These are phyloP conservation scores for Erucastrum elatum DNA, from an alignment of 345 rosid species.

Conservation along the genomic window DNA sequence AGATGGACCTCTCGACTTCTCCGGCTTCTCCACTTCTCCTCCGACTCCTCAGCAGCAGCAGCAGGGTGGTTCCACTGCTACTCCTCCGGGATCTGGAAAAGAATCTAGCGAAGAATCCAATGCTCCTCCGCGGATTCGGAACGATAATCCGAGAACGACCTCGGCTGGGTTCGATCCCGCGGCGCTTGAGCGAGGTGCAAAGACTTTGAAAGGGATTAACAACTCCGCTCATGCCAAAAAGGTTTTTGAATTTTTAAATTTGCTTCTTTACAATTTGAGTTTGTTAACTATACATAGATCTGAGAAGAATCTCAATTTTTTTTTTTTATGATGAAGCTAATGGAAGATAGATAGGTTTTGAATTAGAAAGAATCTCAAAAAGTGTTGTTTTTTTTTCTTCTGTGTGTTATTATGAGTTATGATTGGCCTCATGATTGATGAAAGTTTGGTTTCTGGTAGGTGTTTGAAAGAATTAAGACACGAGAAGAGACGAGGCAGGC, in stretches of 20 bases:
- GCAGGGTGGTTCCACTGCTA: conserved; percentile 22
- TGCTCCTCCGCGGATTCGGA: conserved; percentile 52
- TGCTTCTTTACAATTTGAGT: not conserved
- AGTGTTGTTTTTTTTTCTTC: not conserved
- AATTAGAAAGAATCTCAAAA: not conserved
- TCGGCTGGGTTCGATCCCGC: conserved; percentile 92
- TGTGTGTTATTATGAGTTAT: not conserved
- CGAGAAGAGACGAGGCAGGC: conserved; percentile 81
- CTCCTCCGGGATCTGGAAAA: conserved; percentile 38
- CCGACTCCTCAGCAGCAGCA: conserved; percentile 39
- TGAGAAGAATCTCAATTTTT: not conserved
- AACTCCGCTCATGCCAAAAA: conserved; percentile 72
- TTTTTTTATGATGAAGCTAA: not conserved
- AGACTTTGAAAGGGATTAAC: conserved; percentile 66
- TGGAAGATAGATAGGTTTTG: not conserved
- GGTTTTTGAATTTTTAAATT: conserved; percentile 42
- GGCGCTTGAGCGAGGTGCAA: conserved; percentile 86
- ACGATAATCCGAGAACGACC: conserved; percentile 72
- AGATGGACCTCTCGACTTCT: conserved; percentile 66
- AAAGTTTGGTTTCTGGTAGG: conserved; percentile 43
- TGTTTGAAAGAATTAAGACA: conserved; percentile 72
- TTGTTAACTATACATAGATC: not conserved
- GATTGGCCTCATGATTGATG: conserved; percentile 15
- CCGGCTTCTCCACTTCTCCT: conserved; percentile 42
- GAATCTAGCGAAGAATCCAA: conserved; percentile 39